These are phyloP conservation scores for Davidsoniella virescens DNA, from an alignment of 2,329 filamentous ascomycete genomes.

Conservation along the genomic window DNA sequence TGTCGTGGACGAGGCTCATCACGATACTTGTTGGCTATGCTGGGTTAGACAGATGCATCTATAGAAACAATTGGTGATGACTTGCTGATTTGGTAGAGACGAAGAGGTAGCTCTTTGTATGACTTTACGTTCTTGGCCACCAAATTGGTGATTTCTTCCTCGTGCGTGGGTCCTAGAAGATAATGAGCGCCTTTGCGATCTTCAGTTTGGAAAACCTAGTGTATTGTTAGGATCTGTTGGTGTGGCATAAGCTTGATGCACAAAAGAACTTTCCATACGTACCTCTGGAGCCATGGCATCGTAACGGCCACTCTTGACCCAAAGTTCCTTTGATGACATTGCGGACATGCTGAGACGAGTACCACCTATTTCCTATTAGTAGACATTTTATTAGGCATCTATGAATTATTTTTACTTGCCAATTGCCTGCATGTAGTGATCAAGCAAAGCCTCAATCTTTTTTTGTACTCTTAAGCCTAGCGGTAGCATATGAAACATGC, in stretches of 20 bases:
- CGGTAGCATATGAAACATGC: conserved; percentile 83
- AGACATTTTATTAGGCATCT: background rate
- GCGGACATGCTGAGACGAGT: conserved; percentile 72
- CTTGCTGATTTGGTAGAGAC: conserved; percentile 78
- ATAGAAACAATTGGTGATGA: background rate
- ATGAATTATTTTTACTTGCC: conserved; percentile 27
- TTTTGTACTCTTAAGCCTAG: conserved; percentile 74
- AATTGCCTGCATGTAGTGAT: conserved; percentile 70
- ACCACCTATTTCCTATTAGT: conserved; percentile 35
- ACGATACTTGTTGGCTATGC: conserved; percentile 69
- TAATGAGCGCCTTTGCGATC: conserved; percentile 64
- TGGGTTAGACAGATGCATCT: background rate
- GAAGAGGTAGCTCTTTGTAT: conserved; percentile 70
- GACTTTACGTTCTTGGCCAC: conserved; percentile 59
- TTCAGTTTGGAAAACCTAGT: conserved; percentile 58
- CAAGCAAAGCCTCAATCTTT: conserved; percentile 72
- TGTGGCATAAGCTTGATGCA: background rate
- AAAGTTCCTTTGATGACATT: conserved; percentile 70
- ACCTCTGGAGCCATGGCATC: conserved; percentile 58
- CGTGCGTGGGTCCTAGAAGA: conserved; percentile 80
- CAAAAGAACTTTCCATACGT: conserved; percentile 2
- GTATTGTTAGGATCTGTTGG: background rate
- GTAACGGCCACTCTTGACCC: conserved; percentile 72
- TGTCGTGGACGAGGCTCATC: conserved; percentile 83
- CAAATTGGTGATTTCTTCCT: conserved; percentile 84